Evolutionary conservation across 2,329 filamentous ascomycete species (phyloP).

Genomic region (Penicillium griseofulvum): DNA sequence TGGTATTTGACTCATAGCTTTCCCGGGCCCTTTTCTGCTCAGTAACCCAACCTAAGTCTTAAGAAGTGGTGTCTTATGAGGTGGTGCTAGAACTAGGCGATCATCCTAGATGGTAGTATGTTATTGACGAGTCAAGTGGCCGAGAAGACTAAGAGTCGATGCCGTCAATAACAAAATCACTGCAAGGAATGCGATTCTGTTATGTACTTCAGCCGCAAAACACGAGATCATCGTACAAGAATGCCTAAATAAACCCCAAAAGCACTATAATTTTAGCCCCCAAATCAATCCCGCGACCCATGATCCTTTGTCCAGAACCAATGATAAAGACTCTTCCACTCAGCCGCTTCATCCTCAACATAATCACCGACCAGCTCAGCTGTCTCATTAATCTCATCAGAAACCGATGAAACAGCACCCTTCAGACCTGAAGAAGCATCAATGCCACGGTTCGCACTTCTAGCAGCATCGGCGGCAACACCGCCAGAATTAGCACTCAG

Average conservation of each 20-base stretch:
- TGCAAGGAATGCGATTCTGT: too few species aligned
- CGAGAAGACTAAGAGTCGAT: too few species aligned
- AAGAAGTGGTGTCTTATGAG: too few species aligned
- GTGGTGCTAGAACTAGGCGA: background rate
- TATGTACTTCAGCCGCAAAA: background rate
- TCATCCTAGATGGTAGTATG: background rate
- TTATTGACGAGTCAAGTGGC: background rate
- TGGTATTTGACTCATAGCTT: too few species aligned
- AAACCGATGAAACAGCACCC: conserved; percentile 4
- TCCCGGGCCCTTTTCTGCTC: too few species aligned
- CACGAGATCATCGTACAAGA: background rate
- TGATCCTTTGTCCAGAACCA: conserved; percentile 42
- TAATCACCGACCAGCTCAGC: conserved; percentile 48
- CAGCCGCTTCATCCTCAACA: conserved; percentile 43
- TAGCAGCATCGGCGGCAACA: conserved; percentile 10
- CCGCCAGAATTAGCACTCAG: conserved; percentile 23
- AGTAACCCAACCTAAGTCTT: too few species aligned
- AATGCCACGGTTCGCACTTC: conserved; percentile 11
- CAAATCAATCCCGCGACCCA: background rate
- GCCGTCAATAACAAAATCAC: too few species aligned
- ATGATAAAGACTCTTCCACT: conserved; percentile 43
- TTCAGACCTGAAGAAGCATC: conserved; percentile 24
- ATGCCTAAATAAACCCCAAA: background rate
- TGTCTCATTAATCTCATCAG: conserved; percentile 39
- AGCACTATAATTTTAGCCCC: background rate